Base-by-base conservation (phyloP, 129 eudicot genomes). In the Tanacetum coccineum region DNA sequence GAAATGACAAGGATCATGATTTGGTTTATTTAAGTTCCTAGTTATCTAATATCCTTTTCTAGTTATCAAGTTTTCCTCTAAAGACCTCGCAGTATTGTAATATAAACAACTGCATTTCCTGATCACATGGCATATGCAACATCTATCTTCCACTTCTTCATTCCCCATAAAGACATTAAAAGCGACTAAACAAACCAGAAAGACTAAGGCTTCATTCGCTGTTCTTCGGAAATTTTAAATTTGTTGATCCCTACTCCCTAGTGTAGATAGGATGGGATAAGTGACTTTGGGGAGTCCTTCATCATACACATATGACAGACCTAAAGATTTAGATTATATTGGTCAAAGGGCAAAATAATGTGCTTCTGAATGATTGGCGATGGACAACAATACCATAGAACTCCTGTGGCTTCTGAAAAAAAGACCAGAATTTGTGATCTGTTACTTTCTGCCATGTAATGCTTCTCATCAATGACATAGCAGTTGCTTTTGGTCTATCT, bases 321-420 rank as follows among this genome's bases (percentile, higher is more conserved):
- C 64, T 69, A 56, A 9, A 9, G 57, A 57, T 57, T 57, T 70
- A n/a, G 26, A 9, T 68, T 39, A 19, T 55, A 59, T 68, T 55
- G n/a, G 55, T 68, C 54, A 40, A 32, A 56, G n/a, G 13, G n/a
- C 26, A 19, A 39, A 42, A 42, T 21, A 52, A 68, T 25, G 9
- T 70, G 47, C 30, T 59, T 59, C 2, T 58, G 64, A 57, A 44
- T 45, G 28, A 59, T 68, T 28, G 62, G 20, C 18, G 32, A 47
- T 47, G 19, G 17, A 48, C 32, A 47, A 48, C n/a, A 59, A 25
- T 18, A n/a, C 36, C 21, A 42, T 46, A 47, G 15, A 47, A 59
- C 15, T 59, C 12, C 4, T 45, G 40, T 59, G 67, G 8, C 14
- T 58, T 28, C 18, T 47, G 48, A 25, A 66, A 15, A 4, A 28